Conservation (phyloP, 2,329 filamentous ascomycete genomes). For the Fusarium agapanthi region DNA sequence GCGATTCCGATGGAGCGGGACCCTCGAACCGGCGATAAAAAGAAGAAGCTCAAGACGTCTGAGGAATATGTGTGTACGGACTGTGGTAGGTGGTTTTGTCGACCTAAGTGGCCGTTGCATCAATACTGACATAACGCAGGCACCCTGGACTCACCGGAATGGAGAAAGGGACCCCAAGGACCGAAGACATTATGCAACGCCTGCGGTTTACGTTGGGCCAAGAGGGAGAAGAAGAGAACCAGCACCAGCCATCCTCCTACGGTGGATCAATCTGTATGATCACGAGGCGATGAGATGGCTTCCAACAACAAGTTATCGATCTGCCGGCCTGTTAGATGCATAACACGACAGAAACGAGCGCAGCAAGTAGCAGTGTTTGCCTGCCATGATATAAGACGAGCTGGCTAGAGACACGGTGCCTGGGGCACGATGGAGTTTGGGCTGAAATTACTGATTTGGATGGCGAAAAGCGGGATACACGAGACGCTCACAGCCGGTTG, state of each 20-base stretch:
- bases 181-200: slow-evolving; percentile 97
- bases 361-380: not conserved
- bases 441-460: slow-evolving; percentile 21
- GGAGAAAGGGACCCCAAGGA: slow-evolving; percentile 91
- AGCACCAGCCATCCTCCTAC: slow-evolving; percentile 31
- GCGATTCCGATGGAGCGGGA: slow-evolving; percentile 85
- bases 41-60: slow-evolving; percentile 83
- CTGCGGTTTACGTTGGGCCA: slow-evolving; percentile 80
- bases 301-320: not conserved
- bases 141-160: slow-evolving; percentile 92
- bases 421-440: slow-evolving; percentile 29
- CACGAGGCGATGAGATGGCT: not conserved
- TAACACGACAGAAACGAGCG: not conserved
- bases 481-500: slow-evolving; percentile 34
- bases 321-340: not conserved
- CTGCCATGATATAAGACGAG: not conserved
- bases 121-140: slow-evolving; percentile 51
- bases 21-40: slow-evolving; percentile 76
- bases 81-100: slow-evolving; percentile 68
- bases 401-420: slow-evolving; percentile 13
- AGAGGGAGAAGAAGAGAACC: slow-evolving; percentile 80
- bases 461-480: slow-evolving; percentile 37
- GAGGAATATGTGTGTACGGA: slow-evolving; percentile 97
- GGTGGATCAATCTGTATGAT: slow-evolving; percentile 38
- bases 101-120: not conserved